Evolutionary conservation across 1,284 basidiomycete species (phyloP).

Genomic region (Afroboletus lepidellus): DNA sequence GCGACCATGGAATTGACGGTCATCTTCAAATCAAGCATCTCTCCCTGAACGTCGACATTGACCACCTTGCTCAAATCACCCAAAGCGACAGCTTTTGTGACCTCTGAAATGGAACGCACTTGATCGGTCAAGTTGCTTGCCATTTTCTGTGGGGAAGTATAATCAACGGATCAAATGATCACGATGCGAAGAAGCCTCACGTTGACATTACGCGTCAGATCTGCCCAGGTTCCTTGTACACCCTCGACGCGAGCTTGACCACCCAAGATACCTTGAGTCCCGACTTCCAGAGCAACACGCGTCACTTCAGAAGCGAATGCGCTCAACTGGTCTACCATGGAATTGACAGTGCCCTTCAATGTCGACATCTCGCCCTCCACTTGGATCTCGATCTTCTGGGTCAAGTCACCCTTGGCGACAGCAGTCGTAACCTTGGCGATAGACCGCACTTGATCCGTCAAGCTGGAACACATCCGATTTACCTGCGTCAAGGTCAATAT

Average conservation of each 20-base stretch:
- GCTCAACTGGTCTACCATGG: slow-evolving; percentile 87
- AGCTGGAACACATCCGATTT: slow-evolving; percentile 89
- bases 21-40: slow-evolving; percentile 92
- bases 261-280: slow-evolving; percentile 89
- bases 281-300: slow-evolving; percentile 89
- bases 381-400: slow-evolving; percentile 86
- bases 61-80: slow-evolving; percentile 90
- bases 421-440: slow-evolving; percentile 93
- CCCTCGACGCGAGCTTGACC: slow-evolving; percentile 92
- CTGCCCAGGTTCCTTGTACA: slow-evolving; percentile 93
- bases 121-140: slow-evolving; percentile 93
- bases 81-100: slow-evolving; percentile 94
- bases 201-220: slow-evolving; percentile 88
- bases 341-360: slow-evolving; percentile 81
- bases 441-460: slow-evolving; percentile 93
- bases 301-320: slow-evolving; percentile 95
- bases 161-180: slow-evolving; percentile 24
- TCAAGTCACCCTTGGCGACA: slow-evolving; percentile 86
- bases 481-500: slow-evolving; percentile 48
- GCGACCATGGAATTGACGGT: slow-evolving; percentile 93
- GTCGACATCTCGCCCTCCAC: slow-evolving; percentile 93
- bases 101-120: slow-evolving; percentile 95
- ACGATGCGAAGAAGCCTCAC: slow-evolving; percentile 39
- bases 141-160: slow-evolving; percentile 59
- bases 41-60: slow-evolving; percentile 94